Evolutionary conservation across 163 green algal genomes (phyloP), one percentile per base, ranked within the genome.

Genomic region (Chloromonas sp.): DNA sequence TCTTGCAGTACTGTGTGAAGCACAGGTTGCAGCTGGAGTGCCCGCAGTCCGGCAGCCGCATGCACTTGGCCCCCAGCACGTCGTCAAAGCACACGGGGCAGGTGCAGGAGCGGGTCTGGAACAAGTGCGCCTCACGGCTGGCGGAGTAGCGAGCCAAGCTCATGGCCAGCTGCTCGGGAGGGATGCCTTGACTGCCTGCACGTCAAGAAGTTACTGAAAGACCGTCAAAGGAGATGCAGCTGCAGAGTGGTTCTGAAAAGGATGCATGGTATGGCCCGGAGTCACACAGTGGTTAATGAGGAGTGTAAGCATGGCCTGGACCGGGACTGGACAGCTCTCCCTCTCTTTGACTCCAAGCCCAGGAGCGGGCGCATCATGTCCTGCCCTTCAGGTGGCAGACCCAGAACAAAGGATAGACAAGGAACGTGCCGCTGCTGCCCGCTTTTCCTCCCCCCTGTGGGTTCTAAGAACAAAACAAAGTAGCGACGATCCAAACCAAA

Each of bases 31-130:
- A 96, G 87, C 90, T 95, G 71, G 82, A 86, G 87, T 96, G 88
- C 13, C 86, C 70, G 85, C 93, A 95, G 59, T 88, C 85, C 0
- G 88, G 36, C 66, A 74, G 88, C 70, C 86, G 86, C 78, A 94
- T 71, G 86, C 89, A 95, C 3, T 71, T 58, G 3, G 74, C 60
- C 36, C 93, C 93, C 74, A 88, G 87, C 62, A 89, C 61, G 74
- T 93, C 86, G 58, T 95, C 92, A 60, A 95, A 88, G 88, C 93
- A 96, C 15, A 96, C 88, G 80, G 80, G 61, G 87, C 93, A 96
- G 60, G 71, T 86, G 70, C 58, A 3, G 15, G 62, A 61, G 1
- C 81, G 81, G 1, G 81, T 74, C 61, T 85, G 60, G 13, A 90
- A 93, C 82, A 82, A 77, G 79, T 77, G 8, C n/a, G 85, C 81